Evolutionary conservation across 805 yeast genomes (phyloP).

Genomic region (Schizosaccharomyces osmophilus): DNA sequence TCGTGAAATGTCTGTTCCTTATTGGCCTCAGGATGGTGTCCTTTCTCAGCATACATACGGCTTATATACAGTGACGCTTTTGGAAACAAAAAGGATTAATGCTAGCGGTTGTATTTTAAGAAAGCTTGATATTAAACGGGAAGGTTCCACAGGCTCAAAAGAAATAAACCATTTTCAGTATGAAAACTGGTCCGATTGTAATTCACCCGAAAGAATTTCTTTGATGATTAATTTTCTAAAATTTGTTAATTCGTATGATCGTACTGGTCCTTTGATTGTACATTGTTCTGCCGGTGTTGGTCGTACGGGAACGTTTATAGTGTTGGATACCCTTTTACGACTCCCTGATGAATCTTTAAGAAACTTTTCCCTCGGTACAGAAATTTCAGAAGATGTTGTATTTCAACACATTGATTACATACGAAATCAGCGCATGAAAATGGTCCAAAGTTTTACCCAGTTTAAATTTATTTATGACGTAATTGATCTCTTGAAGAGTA

Average conservation of each 20-base stretch:
- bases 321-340: constrained; percentile 19
- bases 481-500: neutral
- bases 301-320: constrained; percentile 67
- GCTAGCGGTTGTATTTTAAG: neutral
- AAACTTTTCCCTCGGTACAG: neutral
- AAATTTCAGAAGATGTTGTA: neutral
- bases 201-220: neutral
- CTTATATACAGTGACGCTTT: neutral
- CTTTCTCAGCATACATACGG: neutral
- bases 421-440: neutral
- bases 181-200: constrained; percentile 8
- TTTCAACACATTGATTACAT: neutral
- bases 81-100: neutral
- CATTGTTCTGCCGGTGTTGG: constrained; percentile 98
- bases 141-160: neutral
- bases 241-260: neutral
- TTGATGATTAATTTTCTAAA: neutral
- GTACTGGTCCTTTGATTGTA: constrained; percentile 28
- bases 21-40: constrained; percentile 28
- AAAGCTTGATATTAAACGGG: neutral
- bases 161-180: constrained; percentile 21
- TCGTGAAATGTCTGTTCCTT: constrained; percentile 61
- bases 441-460: neutral
- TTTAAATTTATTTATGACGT: neutral
- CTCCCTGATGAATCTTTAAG: constrained; percentile 6